Evolutionary conservation across 2,329 filamentous ascomycete genomes (phyloP), one percentile per base, ranked within the genome.

Genomic region (Fusarium algeriense): DNA sequence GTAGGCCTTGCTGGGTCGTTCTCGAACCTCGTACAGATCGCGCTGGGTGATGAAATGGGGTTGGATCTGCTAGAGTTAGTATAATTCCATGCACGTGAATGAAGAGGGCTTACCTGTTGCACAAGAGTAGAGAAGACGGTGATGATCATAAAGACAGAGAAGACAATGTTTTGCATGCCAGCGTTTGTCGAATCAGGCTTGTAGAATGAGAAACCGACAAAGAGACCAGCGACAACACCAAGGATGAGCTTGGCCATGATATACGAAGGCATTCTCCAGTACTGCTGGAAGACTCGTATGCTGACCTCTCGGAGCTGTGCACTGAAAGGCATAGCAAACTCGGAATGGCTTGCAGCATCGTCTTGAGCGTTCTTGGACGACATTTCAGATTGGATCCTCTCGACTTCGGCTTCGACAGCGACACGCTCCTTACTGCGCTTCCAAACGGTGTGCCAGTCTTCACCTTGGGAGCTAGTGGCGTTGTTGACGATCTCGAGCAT

Each of bases 221-320:
- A 95, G 3, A 95, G 83, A 10, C 87, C 84, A 28, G 89, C 85
- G 60, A 89, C 84, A 55, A 87, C 70, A 4, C 82, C 90, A 20
- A 95, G 86, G 2, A 85, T 78, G 4, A 88, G 79, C 82, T 95
- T 95, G 61, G 92, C 88, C 79, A 93, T 92, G 75, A 96, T 90
- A 80, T 96, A 96, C 14, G 85, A 85, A 0, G 93, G 93, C 60
- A 90, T 93, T 48, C 93, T 88, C 92, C 93, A 95, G 84, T 95
- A 95, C 77, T 96, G 93, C 76, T 93, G 88, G 81, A 94, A 94
- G 9, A 94, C 89, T 62, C 93, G 90, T 12, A 85, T 74, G 3
- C 88, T 89, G 44, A 93, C 92, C 64, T 90, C 85, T 45, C 79
- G 81, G 2, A 95, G 80, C 77, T 97, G 94, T 1, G 83, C 75